phyloP scores from a whole-genome alignment of 140 eudicot species.

The Stevia rebaudiana region DNA sequence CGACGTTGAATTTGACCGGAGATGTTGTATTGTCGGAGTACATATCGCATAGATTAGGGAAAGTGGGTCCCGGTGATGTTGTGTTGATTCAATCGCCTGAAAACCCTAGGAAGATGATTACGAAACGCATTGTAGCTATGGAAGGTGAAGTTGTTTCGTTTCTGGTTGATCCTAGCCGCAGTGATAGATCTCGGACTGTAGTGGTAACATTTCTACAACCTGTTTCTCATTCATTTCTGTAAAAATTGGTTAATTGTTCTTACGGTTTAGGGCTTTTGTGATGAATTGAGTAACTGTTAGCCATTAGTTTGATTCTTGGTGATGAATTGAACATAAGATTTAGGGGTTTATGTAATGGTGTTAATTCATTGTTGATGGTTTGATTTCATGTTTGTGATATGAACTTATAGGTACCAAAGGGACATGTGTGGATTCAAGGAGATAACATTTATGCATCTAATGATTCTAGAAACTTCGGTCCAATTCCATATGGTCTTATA shows the following conservation, averaged over 20 bases:
- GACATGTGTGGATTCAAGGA: conserved; percentile 95
- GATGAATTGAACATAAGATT: background rate
- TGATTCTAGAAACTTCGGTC: conserved; percentile 80
- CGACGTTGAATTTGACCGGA: conserved; percentile 83
- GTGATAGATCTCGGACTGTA: conserved; percentile 37
- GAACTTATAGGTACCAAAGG: conserved; percentile 71
- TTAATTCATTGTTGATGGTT: background rate
- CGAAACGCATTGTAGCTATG: conserved; percentile 80
- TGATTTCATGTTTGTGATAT: conserved; percentile 18
- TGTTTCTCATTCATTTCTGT: background rate
- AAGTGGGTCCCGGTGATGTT: conserved; percentile 67
- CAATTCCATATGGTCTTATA: conserved; percentile 79
- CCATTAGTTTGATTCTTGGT: conserved; percentile 10
- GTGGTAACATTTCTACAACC: conserved; percentile 34
- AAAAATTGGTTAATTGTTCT: background rate
- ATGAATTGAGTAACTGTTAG: background rate
- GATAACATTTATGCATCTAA: conserved; percentile 74
- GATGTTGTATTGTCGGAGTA: conserved; percentile 66
- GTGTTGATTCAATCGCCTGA: conserved; percentile 66
- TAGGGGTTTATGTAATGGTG: conserved; percentile 1
- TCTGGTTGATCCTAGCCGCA: conserved; percentile 40
- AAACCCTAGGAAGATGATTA: conserved; percentile 65
- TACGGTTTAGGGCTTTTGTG: background rate
- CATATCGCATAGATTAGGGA: conserved; percentile 55
- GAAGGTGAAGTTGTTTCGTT: conserved; percentile 70